Percentiles rank a stretch among this genome's conserved stretches.
These are phyloP conservation scores for Anisodus acutangulus DNA, from an alignment of 257 asterid species.

Conservation along the genomic window DNA sequence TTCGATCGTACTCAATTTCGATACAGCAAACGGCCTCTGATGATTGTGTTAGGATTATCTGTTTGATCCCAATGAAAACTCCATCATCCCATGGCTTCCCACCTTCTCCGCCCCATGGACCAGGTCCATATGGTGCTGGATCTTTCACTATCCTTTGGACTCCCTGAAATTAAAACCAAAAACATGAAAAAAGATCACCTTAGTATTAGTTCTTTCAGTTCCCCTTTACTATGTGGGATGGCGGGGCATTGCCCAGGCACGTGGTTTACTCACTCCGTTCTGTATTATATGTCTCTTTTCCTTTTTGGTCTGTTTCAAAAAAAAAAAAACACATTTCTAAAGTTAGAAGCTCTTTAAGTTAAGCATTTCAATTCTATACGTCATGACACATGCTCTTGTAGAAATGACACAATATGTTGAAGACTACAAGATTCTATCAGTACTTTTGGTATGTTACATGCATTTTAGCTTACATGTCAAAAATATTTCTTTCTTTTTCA, in stretches of 20 bases:
- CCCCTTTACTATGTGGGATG: slow-evolving; percentile 4
- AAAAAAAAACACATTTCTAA: not conserved
- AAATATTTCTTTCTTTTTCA: not conserved
- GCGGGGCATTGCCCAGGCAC: not conserved
- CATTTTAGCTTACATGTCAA: not conserved
- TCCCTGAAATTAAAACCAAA: slow-evolving; percentile 38
- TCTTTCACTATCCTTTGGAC: slow-evolving; percentile 51
- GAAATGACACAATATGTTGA: not conserved
- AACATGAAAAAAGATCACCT: slow-evolving; percentile 6
- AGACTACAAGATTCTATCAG: not conserved
- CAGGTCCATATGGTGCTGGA: slow-evolving; percentile 79
- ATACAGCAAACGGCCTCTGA: slow-evolving; percentile 58
- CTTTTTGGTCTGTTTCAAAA: slow-evolving; percentile 13
- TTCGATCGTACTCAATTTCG: slow-evolving; percentile 82
- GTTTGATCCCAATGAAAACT: slow-evolving; percentile 75
- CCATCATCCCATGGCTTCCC: slow-evolving; percentile 95
- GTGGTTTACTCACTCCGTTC: slow-evolving; percentile 10
- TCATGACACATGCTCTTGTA: not conserved
- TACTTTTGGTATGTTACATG: not conserved
- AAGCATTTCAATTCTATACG: not conserved
- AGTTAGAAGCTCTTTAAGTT: not conserved
- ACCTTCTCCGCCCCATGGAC: slow-evolving; percentile 95
- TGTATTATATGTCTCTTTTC: not conserved
- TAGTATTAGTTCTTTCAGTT: slow-evolving; percentile 17
- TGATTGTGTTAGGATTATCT: slow-evolving; percentile 56